Conservation (phyloP, 495 filamentous ascomycete genomes). For the Lasiosphaeria hispida region DNA sequence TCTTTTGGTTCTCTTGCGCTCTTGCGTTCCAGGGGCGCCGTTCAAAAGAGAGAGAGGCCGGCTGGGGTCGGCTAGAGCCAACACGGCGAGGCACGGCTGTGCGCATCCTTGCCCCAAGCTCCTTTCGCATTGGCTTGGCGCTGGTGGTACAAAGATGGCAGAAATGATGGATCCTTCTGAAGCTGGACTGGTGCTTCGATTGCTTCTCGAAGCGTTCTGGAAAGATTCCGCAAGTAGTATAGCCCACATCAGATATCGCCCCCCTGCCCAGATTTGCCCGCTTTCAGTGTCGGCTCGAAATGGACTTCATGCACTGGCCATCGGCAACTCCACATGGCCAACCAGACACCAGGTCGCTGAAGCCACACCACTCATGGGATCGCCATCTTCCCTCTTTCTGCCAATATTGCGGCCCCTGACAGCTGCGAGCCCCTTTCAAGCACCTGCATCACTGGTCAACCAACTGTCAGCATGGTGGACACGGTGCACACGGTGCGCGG, state of each 20-base stretch:
- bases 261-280: slow-evolving; percentile 15
- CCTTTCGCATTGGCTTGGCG: slow-evolving; percentile 20
- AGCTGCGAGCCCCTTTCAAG: slow-evolving; percentile 13
- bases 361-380: slow-evolving; percentile 6
- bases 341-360: slow-evolving; percentile 18
- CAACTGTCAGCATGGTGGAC: background rate
- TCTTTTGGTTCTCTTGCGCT: background rate
- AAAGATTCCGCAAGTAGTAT: slow-evolving; percentile 20
- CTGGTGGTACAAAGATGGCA: slow-evolving; percentile 6
- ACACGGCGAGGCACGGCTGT: slow-evolving; percentile 7
- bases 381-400: slow-evolving; percentile 6
- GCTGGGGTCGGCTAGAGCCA: background rate
- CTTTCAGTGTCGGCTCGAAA: slow-evolving; percentile 9
- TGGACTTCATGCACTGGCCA: slow-evolving; percentile 22
- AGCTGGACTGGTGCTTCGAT: slow-evolving; percentile 7
- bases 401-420: slow-evolving; percentile 12
- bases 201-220: slow-evolving; percentile 28
- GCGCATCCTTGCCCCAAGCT: slow-evolving; percentile 9
- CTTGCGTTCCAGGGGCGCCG: background rate
- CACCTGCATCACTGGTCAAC: slow-evolving; percentile 11
- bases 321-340: slow-evolving; percentile 22
- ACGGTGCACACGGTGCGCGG: background rate
- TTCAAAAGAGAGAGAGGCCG: background rate
- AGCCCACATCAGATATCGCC: slow-evolving; percentile 15
- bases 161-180: slow-evolving; percentile 14